Conservation (phyloP, 2,329 filamentous ascomycete species). For the Penicillium frequentans region DNA sequence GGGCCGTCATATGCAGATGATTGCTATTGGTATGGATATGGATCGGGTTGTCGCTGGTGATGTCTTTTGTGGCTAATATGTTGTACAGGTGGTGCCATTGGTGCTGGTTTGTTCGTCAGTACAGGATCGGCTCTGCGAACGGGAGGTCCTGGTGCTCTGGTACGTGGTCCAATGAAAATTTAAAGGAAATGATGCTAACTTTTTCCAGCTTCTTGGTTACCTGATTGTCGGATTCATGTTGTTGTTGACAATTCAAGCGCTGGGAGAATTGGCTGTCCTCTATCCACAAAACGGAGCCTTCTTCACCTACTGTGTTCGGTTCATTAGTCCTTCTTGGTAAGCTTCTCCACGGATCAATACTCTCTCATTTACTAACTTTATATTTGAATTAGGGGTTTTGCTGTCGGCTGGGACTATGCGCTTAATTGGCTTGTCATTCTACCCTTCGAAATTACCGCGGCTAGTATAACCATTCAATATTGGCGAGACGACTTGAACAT, state of each 20-base stretch:
- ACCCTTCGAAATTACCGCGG: constrained; percentile 71
- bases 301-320: constrained; percentile 61
- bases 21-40: constrained; percentile 34
- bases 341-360: background rate
- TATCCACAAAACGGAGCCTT: constrained; percentile 65
- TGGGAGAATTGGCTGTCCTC: constrained; percentile 62
- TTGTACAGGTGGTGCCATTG: constrained; percentile 33
- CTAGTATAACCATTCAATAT: constrained; percentile 55
- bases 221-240: constrained; percentile 59
- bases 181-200: background rate
- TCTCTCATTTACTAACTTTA: background rate
- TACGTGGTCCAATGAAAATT: background rate
- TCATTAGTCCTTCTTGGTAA: constrained; percentile 60
- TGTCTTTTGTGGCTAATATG: background rate
- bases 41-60: background rate
- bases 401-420: constrained; percentile 62
- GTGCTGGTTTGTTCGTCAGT: constrained; percentile 44
- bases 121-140: constrained; percentile 37
- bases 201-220: constrained; percentile 41
- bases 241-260: constrained; percentile 58
- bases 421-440: constrained; percentile 80
- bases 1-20: constrained; percentile 41
- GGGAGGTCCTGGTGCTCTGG: constrained; percentile 39
- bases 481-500: constrained; percentile 54
- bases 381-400: constrained; percentile 39